phyloP scores from a whole-genome alignment of 2,329 filamentous ascomycete species.

The Cordyceps tenuipes region DNA sequence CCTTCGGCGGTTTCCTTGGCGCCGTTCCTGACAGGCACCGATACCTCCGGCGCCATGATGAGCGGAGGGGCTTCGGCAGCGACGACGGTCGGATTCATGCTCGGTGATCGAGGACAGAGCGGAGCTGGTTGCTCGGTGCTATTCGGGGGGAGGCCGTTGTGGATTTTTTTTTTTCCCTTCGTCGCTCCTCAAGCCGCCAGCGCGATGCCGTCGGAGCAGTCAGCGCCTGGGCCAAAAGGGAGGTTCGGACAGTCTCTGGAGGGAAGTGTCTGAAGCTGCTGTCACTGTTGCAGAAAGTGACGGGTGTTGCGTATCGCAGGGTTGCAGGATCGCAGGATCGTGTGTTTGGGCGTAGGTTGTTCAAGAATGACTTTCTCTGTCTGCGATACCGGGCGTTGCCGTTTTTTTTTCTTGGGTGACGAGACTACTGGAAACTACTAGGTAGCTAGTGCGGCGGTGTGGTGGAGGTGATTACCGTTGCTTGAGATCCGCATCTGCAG shows the following conservation, averaged over 20 bases:
- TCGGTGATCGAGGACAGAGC: constrained; percentile 14
- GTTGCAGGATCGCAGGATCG: neutral
- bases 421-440: neutral
- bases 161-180: neutral
- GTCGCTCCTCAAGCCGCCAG: constrained; percentile 2
- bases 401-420: neutral
- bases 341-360: neutral
- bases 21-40: constrained; percentile 30
- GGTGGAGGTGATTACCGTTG: neutral
- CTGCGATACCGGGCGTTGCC: neutral
- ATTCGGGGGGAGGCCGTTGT: neutral
- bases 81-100: constrained; percentile 15
- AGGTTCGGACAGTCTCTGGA: neutral
- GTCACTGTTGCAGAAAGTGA: neutral
- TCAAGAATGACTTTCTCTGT: neutral
- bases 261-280: neutral
- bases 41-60: constrained; percentile 19
- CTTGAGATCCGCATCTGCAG: neutral
- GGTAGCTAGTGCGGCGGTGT: neutral
- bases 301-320: neutral
- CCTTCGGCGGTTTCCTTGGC: constrained; percentile 70
- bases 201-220: constrained; percentile 10
- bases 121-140: neutral
- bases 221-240: constrained; percentile 9
- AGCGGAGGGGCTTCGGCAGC: constrained; percentile 11